Base-by-base conservation (phyloP, 2,329 filamentous ascomycete genomes). In the Aspergillus sp. region DNA sequence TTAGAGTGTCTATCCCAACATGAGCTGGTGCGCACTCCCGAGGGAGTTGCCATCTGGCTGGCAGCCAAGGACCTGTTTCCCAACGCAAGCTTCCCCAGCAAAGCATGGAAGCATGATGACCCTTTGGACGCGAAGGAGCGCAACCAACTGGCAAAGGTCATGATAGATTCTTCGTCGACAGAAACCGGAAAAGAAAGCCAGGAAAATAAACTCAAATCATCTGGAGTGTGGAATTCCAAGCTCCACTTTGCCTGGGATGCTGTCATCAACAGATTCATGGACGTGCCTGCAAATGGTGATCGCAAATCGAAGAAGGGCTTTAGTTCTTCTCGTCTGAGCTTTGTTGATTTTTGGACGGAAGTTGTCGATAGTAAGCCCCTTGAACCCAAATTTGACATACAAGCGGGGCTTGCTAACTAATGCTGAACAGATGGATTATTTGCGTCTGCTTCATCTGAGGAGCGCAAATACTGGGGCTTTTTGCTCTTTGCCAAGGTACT, bases 381-480 rank as follows among this genome's bases (percentile, higher is more conserved):
- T 41, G 28, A 29, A 12, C 9, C 38, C 4, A 2, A 7, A 12
- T 8, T 19, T 8, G 27, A 39, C 5, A 39, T 39, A 27, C 12
- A 3, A 26, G 34, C 7, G 12, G 3, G 27, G 7, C 30, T 9
- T 10, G 40, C 57, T 5, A 71, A 66, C 56, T 35, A 42, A 39
- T 29, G 46, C 44, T 46, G 2, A 41, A 0, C 52, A 91, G 86
- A 91, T 62, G 85, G 86, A 6, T 76, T 96, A 3, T 96, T 97
- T 63, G 84, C 87, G 4, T 80, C 84, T 47, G 81, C 79, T 7
- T 85, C 90, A 5, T 94, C 89, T 1, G 82, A 90, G 39, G 88
- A 90, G 56, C 85, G 94, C 47, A 97, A 96, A 67, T 88, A 88
- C 59, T 89, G 88, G 66, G 93, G 93, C 0, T 91, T 97, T 68